Evolutionary conservation across 2,329 filamentous ascomycete species (phyloP).

Genomic region (Chrysosporium keratinophilum): DNA sequence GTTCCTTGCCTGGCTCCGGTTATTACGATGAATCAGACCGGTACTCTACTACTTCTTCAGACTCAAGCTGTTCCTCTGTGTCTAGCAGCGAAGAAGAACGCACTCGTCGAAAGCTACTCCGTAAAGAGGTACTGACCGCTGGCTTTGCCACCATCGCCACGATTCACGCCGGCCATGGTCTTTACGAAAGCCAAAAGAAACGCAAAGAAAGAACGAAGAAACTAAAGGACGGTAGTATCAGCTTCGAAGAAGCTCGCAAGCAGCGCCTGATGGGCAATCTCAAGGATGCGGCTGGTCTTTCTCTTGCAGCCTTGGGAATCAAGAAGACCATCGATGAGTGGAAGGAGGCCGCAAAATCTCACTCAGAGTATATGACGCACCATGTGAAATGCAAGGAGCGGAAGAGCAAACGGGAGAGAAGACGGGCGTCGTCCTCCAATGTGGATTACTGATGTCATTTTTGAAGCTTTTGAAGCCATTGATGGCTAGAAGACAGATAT

Average conservation of each 20-base stretch:
- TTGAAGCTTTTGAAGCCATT: not conserved
- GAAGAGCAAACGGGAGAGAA: not conserved
- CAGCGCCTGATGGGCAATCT: slow-evolving; percentile 54
- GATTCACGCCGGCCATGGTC: slow-evolving; percentile 56
- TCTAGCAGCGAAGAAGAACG: slow-evolving; percentile 54
- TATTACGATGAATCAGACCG: not conserved
- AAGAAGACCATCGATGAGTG: slow-evolving; percentile 56
- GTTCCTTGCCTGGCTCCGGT: not conserved
- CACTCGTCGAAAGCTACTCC: slow-evolving; percentile 52
- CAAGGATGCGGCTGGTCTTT: slow-evolving; percentile 55
- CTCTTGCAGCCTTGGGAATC: slow-evolving; percentile 57
- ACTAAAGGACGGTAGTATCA: slow-evolving; percentile 54
- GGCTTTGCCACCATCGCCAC: slow-evolving; percentile 58
- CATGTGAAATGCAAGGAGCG: slow-evolving; percentile 37
- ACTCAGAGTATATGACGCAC: slow-evolving; percentile 47
- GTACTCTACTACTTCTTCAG: not conserved
- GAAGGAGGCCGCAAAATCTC: slow-evolving; percentile 56
- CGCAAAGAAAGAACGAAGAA: slow-evolving; percentile 50
- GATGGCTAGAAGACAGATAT: not conserved
- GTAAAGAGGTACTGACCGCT: slow-evolving; percentile 56
- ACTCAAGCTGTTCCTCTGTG: slow-evolving; percentile 38
- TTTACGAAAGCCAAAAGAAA: slow-evolving; percentile 55
- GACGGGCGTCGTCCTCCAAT: not conserved
- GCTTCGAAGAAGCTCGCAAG: slow-evolving; percentile 51
- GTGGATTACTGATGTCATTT: not conserved